phyloP scores from a whole-genome alignment of 1,139 yeast genomes.

The Nadsonia starkeyi-henricii region DNA sequence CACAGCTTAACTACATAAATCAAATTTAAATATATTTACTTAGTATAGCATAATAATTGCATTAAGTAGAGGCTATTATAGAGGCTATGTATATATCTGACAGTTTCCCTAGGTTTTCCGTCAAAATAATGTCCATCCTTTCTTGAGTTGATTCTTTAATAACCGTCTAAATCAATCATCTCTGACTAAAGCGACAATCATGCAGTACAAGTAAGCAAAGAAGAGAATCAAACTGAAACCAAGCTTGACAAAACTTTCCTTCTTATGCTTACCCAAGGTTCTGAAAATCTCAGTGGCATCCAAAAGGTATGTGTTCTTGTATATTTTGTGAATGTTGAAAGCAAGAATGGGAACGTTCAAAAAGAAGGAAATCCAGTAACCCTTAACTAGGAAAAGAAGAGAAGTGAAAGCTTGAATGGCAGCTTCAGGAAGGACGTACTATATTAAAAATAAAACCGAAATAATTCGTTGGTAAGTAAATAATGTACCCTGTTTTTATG shows the following conservation, averaged over 20 bases:
- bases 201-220: conserved; percentile 83
- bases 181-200: conserved; percentile 70
- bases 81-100: too few relatives aligned
- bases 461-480: not conserved
- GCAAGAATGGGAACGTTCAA: conserved; percentile 69
- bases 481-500: not conserved
- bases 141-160: too few relatives aligned
- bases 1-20: too few relatives aligned
- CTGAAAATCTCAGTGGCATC: conserved; percentile 94
- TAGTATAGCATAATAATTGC: too few relatives aligned
- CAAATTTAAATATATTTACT: too few relatives aligned
- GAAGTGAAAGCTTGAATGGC: conserved; percentile 60
- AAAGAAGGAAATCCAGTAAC: conserved; percentile 78
- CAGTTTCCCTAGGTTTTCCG: too few relatives aligned
- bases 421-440: conserved; percentile 73
- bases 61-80: too few relatives aligned
- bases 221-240: conserved; percentile 79
- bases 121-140: too few relatives aligned
- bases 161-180: not conserved
- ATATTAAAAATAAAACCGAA: conserved; percentile 4
- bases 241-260: conserved; percentile 72
- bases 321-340: conserved; percentile 55
- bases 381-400: conserved; percentile 53
- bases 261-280: conserved; percentile 76
- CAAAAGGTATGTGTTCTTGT: conserved; percentile 52